Conservation (phyloP, 1,139 yeast species). For the Yamadazyma dendronema region DNA sequence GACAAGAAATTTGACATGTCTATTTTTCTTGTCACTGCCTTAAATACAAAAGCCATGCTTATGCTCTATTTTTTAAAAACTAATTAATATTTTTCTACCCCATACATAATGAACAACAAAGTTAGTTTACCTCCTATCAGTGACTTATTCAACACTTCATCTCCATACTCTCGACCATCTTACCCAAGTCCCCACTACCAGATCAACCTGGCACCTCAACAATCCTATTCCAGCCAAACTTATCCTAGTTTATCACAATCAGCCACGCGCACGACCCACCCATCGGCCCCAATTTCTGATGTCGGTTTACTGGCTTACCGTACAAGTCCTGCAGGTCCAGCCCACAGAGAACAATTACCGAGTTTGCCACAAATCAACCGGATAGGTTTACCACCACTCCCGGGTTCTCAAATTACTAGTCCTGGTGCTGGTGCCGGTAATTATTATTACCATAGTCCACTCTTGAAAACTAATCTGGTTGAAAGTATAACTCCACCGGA, state of each 20-base stretch:
- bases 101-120: slow-evolving; percentile 17
- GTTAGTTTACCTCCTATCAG: slow-evolving; percentile 39
- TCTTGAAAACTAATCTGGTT: neutral
- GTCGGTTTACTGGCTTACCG: neutral
- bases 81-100: neutral
- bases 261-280: neutral
- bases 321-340: neutral
- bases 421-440: slow-evolving; percentile 1
- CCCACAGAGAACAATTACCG: neutral
- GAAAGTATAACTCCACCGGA: slow-evolving; percentile 1
- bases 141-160: slow-evolving; percentile 22
- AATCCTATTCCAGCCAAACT: too few relatives aligned
- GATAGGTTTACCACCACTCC: neutral
- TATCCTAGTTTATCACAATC: too few relatives aligned
- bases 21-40: slow-evolving; percentile 6
- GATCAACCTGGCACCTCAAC: too few relatives aligned
- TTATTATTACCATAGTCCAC: slow-evolving; percentile 7
- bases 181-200: neutral
- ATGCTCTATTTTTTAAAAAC: neutral
- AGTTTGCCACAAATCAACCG: neutral
- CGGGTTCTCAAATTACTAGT: too few relatives aligned
- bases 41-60: slow-evolving; percentile 3
- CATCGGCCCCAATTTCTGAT: neutral
- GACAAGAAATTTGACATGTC: slow-evolving; percentile 14
- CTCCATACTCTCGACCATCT: neutral